Conservation (phyloP, 1,284 basidiomycete genomes). For the Pholiota adiposa region DNA sequence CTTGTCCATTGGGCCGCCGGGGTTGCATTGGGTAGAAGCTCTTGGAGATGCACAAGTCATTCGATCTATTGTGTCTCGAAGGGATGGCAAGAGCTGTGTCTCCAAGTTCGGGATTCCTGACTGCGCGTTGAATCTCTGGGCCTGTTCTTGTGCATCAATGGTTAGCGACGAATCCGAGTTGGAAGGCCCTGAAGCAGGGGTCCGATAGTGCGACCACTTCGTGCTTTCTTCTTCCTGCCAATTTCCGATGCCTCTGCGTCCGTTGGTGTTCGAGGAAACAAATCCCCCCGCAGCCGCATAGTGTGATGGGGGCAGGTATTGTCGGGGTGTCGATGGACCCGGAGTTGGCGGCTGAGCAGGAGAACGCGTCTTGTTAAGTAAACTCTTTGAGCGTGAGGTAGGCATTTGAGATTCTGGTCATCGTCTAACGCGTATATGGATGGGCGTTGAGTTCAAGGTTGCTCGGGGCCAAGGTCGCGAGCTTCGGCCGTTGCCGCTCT, state of each 20-base stretch:
- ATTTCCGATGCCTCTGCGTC: conserved; percentile 8
- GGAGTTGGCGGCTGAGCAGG: background rate
- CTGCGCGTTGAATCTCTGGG: conserved; percentile 21
- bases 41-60: conserved; percentile 62
- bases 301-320: conserved; percentile 64
- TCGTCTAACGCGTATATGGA: background rate
- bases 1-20: background rate
- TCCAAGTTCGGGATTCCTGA: conserved; percentile 60
- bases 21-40: conserved; percentile 8
- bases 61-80: conserved; percentile 69
- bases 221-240: conserved; percentile 5
- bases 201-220: conserved; percentile 2
- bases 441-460: too few species aligned
- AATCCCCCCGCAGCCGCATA: conserved; percentile 64
- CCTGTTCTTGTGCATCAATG: conserved; percentile 18
- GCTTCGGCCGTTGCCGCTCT: background rate
- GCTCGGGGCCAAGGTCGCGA: too few species aligned
- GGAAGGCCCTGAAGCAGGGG: conserved; percentile 21
- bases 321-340: conserved; percentile 17
- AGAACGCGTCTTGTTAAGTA: background rate
- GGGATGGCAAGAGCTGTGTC: conserved; percentile 64
- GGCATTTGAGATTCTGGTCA: background rate
- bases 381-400: background rate
- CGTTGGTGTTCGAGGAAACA: conserved; percentile 28
- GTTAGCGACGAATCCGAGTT: conserved; percentile 34